These are phyloP conservation scores for Scheffersomyces segobiensis DNA, from an alignment of 1,139 yeast species.

Conservation along the genomic window DNA sequence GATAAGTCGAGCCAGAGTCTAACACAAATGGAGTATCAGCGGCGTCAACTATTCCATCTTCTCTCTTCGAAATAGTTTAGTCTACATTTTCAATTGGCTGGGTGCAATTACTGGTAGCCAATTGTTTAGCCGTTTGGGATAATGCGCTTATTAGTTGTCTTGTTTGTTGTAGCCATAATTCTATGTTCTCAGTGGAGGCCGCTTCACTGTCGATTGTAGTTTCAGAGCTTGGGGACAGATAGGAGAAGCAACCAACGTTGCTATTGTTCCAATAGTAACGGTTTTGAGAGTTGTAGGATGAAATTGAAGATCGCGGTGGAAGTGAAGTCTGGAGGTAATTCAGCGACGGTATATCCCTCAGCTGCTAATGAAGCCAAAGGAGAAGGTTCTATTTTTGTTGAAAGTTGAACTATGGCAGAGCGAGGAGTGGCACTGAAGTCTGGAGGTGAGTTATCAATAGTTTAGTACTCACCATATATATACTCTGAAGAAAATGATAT, in stretches of 20 bases:
- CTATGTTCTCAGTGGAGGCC: neutral
- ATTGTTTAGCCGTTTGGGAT: neutral
- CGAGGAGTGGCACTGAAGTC: neutral
- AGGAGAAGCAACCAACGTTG: neutral
- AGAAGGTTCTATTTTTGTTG: neutral
- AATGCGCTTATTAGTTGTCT: neutral
- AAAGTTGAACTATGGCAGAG: neutral
- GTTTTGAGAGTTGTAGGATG: neutral
- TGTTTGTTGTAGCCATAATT: neutral
- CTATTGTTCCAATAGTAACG: neutral
- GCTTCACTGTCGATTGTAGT: neutral
- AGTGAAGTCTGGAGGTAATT: neutral
- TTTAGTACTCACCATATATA: neutral
- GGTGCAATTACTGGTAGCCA: neutral
- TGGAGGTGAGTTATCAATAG: neutral
- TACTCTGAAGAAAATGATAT: neutral
- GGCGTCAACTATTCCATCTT: constrained; percentile 6
- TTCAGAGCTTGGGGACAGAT: neutral
- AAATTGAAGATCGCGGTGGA: neutral
- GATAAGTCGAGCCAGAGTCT: constrained; percentile 44
- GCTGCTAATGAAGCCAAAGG: neutral
- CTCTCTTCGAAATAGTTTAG: neutral
- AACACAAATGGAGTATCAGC: constrained; percentile 26
- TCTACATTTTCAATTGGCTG: neutral
- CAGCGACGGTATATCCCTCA: neutral